Evolutionary conservation across 2,329 filamentous ascomycete species (phyloP).

Genomic region (Cytospora paraplurivora): DNA sequence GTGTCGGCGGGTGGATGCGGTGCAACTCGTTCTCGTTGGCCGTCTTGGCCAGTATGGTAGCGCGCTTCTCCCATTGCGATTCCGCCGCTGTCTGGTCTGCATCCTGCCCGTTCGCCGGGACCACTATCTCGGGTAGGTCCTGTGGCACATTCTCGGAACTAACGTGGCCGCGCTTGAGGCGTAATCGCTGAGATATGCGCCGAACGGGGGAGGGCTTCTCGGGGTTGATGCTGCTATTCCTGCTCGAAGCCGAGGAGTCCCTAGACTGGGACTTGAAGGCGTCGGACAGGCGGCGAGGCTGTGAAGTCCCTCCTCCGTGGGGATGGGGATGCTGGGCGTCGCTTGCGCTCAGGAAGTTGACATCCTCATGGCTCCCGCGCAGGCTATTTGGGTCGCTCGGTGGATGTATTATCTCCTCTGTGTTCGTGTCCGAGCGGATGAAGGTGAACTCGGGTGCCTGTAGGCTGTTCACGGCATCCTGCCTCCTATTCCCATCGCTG

Average conservation of each 20-base stretch:
- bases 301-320: conserved; percentile 22
- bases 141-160: conserved; percentile 75
- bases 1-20: conserved; percentile 45
- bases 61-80: conserved; percentile 87
- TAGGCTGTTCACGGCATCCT: conserved; percentile 41
- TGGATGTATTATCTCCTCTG: conserved; percentile 76
- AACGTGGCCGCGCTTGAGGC: conserved; percentile 59
- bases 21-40: conserved; percentile 56
- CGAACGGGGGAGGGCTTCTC: conserved; percentile 39
- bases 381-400: conserved; percentile 46
- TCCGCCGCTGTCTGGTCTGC: conserved; percentile 57
- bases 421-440: conserved; percentile 79
- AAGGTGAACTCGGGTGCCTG: conserved; percentile 73
- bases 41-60: conserved; percentile 73
- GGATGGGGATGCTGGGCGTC: conserved; percentile 28
- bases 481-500: conserved; percentile 34
- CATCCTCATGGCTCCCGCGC: conserved; percentile 30
- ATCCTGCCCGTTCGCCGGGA: conserved; percentile 47
- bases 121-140: conserved; percentile 74
- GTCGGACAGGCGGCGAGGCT: conserved; percentile 37
- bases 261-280: conserved; percentile 47
- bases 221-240: conserved; percentile 35
- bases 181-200: conserved; percentile 70
- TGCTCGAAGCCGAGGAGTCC: conserved; percentile 50
- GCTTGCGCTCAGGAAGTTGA: conserved; percentile 34